Evolutionary conservation across 2,329 filamentous ascomycete species (phyloP).

Genomic region (Daldinia sp.): DNA sequence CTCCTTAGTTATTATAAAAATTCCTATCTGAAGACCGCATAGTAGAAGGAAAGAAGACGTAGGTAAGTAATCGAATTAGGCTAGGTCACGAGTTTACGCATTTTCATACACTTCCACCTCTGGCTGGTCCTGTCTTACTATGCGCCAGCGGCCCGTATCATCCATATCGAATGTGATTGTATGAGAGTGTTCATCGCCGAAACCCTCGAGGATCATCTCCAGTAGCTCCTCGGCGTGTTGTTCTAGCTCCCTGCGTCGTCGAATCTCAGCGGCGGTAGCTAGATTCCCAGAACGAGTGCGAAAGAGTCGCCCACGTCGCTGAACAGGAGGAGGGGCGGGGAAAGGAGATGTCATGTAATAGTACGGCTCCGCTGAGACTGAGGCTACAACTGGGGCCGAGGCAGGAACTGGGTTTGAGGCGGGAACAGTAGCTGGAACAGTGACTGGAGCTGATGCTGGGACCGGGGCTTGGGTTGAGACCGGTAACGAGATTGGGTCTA

Average conservation of each 20-base stretch:
- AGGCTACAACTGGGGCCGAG: not conserved
- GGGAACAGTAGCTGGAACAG: not conserved
- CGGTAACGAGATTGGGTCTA: not conserved
- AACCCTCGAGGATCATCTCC: conserved; percentile 54
- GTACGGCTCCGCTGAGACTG: conserved; percentile 5
- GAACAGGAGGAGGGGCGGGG: not conserved
- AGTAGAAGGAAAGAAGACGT: not conserved
- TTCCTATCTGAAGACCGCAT: not conserved
- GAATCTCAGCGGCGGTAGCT: conserved; percentile 44
- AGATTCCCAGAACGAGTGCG: conserved; percentile 48
- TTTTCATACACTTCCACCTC: conserved; percentile 33
- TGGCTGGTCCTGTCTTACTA: conserved; percentile 38
- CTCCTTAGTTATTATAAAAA: not conserved
- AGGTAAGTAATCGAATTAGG: not conserved
- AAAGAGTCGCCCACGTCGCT: conserved; percentile 41
- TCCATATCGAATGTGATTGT: conserved; percentile 55
- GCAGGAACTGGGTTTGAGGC: not conserved
- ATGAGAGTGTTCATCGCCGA: conserved; percentile 45
- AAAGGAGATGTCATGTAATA: conserved; percentile 15
- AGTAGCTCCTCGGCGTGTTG: conserved; percentile 49
- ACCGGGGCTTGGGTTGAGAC: not conserved
- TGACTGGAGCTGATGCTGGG: not conserved
- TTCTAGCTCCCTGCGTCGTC: conserved; percentile 45
- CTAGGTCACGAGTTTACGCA: not conserved
- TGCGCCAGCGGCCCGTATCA: conserved; percentile 58